Evolutionary conservation across 1,139 yeast genomes (phyloP), one percentile per base, ranked within the genome.

Genomic region (Saccharomycopsis hybrid): DNA sequence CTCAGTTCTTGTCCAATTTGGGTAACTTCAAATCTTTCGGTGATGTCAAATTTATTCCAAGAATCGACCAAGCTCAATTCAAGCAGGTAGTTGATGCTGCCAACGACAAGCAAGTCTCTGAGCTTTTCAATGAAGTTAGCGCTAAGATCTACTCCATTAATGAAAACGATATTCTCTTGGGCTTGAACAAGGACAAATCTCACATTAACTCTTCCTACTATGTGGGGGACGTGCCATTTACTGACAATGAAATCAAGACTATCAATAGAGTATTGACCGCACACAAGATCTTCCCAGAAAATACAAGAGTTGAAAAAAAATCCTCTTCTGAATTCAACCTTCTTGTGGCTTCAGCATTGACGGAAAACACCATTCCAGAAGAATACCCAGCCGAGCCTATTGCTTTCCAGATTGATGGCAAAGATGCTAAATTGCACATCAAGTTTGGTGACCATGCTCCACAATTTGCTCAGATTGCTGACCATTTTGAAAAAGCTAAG

Each of bases 11-110:
- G 60, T 73, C 83, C 47, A 88, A 88, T 65, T 72, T 84, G 62
- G 96, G 96, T 56, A 88, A 88, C 65, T 88, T 79, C 72, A 87
- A 86, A 68, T 83, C 94, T 0, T 88, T 88, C 66, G 96, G 96
- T 55, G 96, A 88, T 66, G 78, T 78, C 57, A 88, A 88, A 66
- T 87, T 87, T 62, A 73, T 88, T 57, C 96, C 96, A 38, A 69
- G 78, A 44, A 60, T 86, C 41, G 48, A 72, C 0, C 60, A 58
- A 40, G 75, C 66, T 1, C 72, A 73, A 3, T 82, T 87, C 58
- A 75, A 69, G 53, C 58, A 67, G 25, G 64, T 72, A n/a, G 67
- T 80, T 24, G 60, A 62, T 29, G 32, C 49, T 4, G 59, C 68
- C 4, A 64, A 61, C 38, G 68, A 72, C 52, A 60, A 67, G 2